Evolutionary conservation across 495 filamentous ascomycete genomes (phyloP), one percentile per base, ranked within the genome.

Genomic region (Trypethelium eluteriae): DNA sequence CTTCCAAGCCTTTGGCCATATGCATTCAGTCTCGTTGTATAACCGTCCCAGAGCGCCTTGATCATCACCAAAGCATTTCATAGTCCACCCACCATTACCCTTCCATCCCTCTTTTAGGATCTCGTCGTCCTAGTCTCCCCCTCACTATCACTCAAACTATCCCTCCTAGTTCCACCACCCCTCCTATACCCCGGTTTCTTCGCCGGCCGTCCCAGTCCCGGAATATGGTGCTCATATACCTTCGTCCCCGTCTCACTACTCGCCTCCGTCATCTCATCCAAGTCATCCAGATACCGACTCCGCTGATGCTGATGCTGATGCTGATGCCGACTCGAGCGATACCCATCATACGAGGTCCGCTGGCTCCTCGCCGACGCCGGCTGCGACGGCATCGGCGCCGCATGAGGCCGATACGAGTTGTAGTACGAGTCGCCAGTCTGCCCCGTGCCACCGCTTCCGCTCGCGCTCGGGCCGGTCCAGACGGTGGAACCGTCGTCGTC

Each of bases 161-260:
- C 78, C 73, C 73, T 76, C 72, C 71, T 77, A 47, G 75, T 74
- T 74, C 78, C 76, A 71, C 72, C 80, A 69, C 78, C 80, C 72
- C 76, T 78, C 75, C 78, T 70, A 77, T 79, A 76, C 36, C 83
- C 83, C 64, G 39, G 80, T 71, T 59, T 76, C 72, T 12, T 78
- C 75, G 65, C 81, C 79, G 39, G 79, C 66, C 79, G 78, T 39
- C 81, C 86, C 72, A 93, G 75, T 1, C 90, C 90, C 0, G 91
- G 89, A 69, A 93, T 90, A 1, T 87, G 81, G 75, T 93, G 90
- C 67, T 82, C 84, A 74, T 96, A 96, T 61, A 83, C 85, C 80
- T 90, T 92, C 25, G 91, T 94, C 34, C 91, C 91, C 12, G 83
- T 74, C 1, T 84, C 85, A 66, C 84, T 83, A 63, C 84, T 83